Percentiles rank a stretch among this genome's conserved stretches.
Evolutionary conservation across 2,329 filamentous ascomycete genomes (phyloP).

Genomic region (Keithomyces neogunnii): DNA sequence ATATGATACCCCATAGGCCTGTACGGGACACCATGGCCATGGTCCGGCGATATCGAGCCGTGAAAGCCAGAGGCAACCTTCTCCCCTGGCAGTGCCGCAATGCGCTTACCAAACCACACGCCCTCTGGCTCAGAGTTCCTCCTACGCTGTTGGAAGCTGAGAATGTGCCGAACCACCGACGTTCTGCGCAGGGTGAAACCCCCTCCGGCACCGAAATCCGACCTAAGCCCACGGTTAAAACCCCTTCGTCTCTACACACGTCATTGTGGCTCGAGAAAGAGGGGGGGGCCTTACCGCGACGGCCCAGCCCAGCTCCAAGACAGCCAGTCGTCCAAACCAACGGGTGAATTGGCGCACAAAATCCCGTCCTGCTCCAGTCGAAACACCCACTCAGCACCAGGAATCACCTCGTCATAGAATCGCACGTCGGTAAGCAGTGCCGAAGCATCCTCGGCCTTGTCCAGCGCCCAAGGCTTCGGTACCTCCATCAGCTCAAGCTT

Average conservation of each 20-base stretch:
- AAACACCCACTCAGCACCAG: slow-evolving; percentile 44
- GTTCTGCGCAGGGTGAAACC: slow-evolving; percentile 46
- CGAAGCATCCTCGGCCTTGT: slow-evolving; percentile 38
- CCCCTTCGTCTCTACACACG: too few relatives aligned
- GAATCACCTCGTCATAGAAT: slow-evolving; percentile 44
- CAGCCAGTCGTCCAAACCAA: slow-evolving; percentile 44
- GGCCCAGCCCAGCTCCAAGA: slow-evolving; percentile 47
- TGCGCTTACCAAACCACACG: slow-evolving; percentile 43
- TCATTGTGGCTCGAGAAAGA: background rate
- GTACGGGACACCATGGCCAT: slow-evolving; percentile 37
- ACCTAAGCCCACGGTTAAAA: too few relatives aligned
- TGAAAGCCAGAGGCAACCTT: slow-evolving; percentile 34
- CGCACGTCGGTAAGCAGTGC: slow-evolving; percentile 39
- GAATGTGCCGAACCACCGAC: slow-evolving; percentile 38
- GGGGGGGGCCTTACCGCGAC: slow-evolving; percentile 27
- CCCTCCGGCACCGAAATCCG: slow-evolving; percentile 31
- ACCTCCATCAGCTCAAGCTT: slow-evolving; percentile 43
- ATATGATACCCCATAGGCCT: slow-evolving; percentile 48
- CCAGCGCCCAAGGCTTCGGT: slow-evolving; percentile 38
- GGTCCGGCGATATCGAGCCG: slow-evolving; percentile 40
- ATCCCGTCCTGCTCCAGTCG: slow-evolving; percentile 49
- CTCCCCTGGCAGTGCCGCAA: slow-evolving; percentile 38
- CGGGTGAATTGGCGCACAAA: slow-evolving; percentile 44
- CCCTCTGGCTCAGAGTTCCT: slow-evolving; percentile 45
- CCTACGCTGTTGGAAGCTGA: slow-evolving; percentile 39